Percentiles rank a stretch among this genome's conserved stretches.
Conservation (phyloP, 495 filamentous ascomycete species). For the Penicillium manginii region DNA sequence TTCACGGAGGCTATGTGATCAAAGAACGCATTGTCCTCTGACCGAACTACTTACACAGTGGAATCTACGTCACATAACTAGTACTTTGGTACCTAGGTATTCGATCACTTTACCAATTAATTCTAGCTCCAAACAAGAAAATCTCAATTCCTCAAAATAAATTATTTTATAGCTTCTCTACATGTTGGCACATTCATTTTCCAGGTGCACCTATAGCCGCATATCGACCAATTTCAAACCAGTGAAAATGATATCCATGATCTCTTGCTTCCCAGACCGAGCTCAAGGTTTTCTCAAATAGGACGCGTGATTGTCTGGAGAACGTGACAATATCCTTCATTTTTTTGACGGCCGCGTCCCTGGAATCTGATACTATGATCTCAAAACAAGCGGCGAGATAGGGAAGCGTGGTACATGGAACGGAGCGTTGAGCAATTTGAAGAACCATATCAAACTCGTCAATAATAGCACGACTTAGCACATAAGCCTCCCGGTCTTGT, state of each 20-base stretch:
- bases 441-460: slow-evolving; percentile 20
- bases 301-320: slow-evolving; percentile 17
- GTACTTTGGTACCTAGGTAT: no score
- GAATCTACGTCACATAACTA: no score
- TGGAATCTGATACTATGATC: slow-evolving; percentile 1
- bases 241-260: slow-evolving; percentile 12
- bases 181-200: background rate
- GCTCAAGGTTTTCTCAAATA: slow-evolving; percentile 1
- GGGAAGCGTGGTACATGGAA: slow-evolving; percentile 22
- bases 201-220: background rate
- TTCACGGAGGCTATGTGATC: no score
- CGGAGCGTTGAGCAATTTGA: slow-evolving; percentile 8
- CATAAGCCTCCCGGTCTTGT: slow-evolving; percentile 8
- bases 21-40: no score
- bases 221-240: slow-evolving; percentile 19
- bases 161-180: background rate
- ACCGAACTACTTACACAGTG: no score
- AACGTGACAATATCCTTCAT: slow-evolving; percentile 15
- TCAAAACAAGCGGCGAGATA: slow-evolving; percentile 27
- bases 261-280: slow-evolving; percentile 20
- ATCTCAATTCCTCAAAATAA: no score
- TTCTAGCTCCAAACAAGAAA: no score
- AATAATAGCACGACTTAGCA: slow-evolving; percentile 13
- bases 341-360: background rate
- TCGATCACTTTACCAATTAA: no score